Evolutionary conservation across 176 grass and related monocot species (phyloP).

Genomic region (Triticum dicoccoides): DNA sequence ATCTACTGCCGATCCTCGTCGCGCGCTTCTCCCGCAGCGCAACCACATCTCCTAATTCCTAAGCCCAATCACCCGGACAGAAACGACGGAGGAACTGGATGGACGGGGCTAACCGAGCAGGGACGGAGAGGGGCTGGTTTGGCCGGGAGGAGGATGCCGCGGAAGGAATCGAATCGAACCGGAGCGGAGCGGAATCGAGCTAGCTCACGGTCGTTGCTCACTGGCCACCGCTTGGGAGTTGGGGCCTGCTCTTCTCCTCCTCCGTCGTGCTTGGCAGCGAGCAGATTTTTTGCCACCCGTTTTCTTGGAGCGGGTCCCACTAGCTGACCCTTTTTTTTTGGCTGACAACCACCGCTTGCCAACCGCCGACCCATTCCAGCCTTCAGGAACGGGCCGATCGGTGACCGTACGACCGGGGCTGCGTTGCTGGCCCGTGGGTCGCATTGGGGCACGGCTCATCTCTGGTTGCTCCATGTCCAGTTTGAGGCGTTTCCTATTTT

Average conservation of each 20-base stretch:
- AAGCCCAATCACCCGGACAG: background rate
- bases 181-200: background rate
- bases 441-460: too few species aligned
- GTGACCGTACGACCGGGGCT: background rate
- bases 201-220: background rate
- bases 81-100: background rate
- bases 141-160: background rate
- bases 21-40: background rate
- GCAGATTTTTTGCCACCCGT: slow-evolving; percentile 6
- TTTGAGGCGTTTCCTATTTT: too few species aligned
- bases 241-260: background rate
- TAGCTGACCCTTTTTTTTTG: too few species aligned
- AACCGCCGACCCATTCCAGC: background rate
- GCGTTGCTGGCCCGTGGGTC: background rate
- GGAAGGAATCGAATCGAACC: background rate
- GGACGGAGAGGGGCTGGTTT: background rate
- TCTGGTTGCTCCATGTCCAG: too few species aligned
- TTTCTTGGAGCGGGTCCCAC: background rate
- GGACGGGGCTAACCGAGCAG: background rate
- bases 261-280: background rate
- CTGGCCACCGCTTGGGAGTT: background rate
- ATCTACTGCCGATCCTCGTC: background rate
- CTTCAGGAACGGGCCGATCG: background rate
- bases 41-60: background rate
- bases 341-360: background rate